Conservation (phyloP, 805 yeast genomes). For the Tetrapisispora nanseiensis region DNA sequence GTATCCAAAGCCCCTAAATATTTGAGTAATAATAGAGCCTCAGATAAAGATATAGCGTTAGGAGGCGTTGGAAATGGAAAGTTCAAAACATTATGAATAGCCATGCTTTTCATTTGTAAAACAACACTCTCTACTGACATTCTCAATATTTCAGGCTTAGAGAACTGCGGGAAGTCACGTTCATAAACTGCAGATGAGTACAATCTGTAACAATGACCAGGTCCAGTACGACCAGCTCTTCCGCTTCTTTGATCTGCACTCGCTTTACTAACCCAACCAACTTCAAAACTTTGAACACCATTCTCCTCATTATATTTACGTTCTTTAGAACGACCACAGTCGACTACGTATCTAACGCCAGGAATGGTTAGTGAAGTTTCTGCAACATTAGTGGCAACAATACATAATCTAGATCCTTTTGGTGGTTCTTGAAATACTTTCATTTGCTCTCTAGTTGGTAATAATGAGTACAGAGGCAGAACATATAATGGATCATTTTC, state of each 20-base stretch:
- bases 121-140: constrained; percentile 98
- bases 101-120: constrained; percentile 92
- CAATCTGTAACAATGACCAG: constrained; percentile 91
- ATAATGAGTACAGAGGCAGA: constrained; percentile 79
- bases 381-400: constrained; percentile 95
- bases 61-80: constrained; percentile 98
- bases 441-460: constrained; percentile 94
- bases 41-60: constrained; percentile 44
- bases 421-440: constrained; percentile 85
- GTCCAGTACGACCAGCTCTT: constrained; percentile 97
- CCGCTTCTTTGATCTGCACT: constrained; percentile 93
- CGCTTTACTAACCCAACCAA: constrained; percentile 90
- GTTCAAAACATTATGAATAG: constrained; percentile 78
- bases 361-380: constrained; percentile 97
- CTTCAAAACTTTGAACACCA: constrained; percentile 86
- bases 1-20: constrained; percentile 66
- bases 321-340: constrained; percentile 89
- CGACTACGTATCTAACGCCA: constrained; percentile 87
- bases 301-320: constrained; percentile 70
- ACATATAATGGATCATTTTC: constrained; percentile 77
- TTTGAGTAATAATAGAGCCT: constrained; percentile 58
- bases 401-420: constrained; percentile 72
- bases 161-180: constrained; percentile 70
- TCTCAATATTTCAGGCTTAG: constrained; percentile 81
- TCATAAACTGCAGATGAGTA: constrained; percentile 92